phyloP scores from a whole-genome alignment of 2,329 filamentous ascomycete genomes.

The Orbilia blumenaviensis region DNA sequence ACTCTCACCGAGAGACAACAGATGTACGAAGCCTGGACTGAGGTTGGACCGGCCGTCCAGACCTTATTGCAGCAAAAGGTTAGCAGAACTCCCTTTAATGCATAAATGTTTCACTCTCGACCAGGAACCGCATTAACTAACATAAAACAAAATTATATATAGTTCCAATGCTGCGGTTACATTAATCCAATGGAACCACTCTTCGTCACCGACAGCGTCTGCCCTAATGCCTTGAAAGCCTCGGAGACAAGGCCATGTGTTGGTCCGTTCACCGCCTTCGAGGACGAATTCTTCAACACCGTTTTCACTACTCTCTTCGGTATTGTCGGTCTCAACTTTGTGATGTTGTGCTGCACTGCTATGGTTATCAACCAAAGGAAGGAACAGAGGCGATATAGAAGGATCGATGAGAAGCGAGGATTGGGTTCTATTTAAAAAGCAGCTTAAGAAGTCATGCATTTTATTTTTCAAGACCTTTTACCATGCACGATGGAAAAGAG shows the following conservation, averaged over 20 bases:
- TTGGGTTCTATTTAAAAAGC: slow-evolving; percentile 65
- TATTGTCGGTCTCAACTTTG: slow-evolving; percentile 76
- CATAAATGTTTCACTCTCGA: neutral
- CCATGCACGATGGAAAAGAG: neutral
- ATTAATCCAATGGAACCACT: slow-evolving; percentile 71
- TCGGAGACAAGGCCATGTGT: slow-evolving; percentile 76
- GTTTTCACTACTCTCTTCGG: slow-evolving; percentile 84
- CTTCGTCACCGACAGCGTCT: slow-evolving; percentile 75
- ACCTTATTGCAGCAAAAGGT: slow-evolving; percentile 76
- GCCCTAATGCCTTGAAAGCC: slow-evolving; percentile 75
- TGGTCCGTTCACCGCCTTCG: slow-evolving; percentile 72
- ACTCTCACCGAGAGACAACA: slow-evolving; percentile 74
- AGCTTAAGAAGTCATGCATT: neutral
- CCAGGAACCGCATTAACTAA: slow-evolving; percentile 36
- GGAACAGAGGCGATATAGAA: slow-evolving; percentile 78
- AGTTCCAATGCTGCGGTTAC: slow-evolving; percentile 86
- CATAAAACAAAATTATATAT: slow-evolving; percentile 42
- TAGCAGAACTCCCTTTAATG: slow-evolving; percentile 41
- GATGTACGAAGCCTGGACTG: slow-evolving; percentile 70
- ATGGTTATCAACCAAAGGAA: slow-evolving; percentile 83
- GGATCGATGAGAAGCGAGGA: slow-evolving; percentile 82
- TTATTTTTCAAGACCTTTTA: neutral
- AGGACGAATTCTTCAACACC: slow-evolving; percentile 76
- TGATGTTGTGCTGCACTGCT: slow-evolving; percentile 75
- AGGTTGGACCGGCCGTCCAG: slow-evolving; percentile 69